Percentiles rank a stretch among this genome's conserved stretches.
These are phyloP conservation scores for Colletotrichum higginsianum DNA, from an alignment of 2,329 filamentous ascomycete species.

Conservation along the genomic window DNA sequence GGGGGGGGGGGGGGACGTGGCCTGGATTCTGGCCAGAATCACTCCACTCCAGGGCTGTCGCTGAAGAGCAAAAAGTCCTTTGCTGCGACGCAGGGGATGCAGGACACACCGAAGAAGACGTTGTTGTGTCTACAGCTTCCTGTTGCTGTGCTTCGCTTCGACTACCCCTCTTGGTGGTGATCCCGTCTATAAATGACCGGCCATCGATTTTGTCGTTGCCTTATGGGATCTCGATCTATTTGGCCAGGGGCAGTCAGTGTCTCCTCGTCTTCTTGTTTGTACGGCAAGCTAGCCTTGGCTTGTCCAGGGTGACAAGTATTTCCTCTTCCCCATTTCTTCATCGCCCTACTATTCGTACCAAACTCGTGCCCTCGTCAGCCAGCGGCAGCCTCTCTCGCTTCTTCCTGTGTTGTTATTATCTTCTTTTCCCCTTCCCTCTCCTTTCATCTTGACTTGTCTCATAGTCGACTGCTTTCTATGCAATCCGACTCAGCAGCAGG, in stretches of 20 bases:
- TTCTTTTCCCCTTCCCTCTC: not conserved
- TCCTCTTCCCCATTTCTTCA: slow-evolving; percentile 1
- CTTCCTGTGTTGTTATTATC: not conserved
- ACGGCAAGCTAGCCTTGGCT: slow-evolving; percentile 22
- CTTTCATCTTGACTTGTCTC: slow-evolving; percentile 30
- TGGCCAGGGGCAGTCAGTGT: slow-evolving; percentile 14
- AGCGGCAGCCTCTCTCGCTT: not conserved
- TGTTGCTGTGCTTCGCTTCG: slow-evolving; percentile 14
- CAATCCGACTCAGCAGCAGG: slow-evolving; percentile 23
- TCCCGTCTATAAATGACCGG: slow-evolving; percentile 31
- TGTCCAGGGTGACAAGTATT: slow-evolving; percentile 17
- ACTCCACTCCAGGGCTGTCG: slow-evolving; percentile 41
- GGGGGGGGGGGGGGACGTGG: slow-evolving; percentile 30
- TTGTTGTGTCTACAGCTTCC: not conserved
- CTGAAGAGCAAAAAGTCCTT: slow-evolving; percentile 11
- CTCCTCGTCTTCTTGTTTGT: slow-evolving; percentile 26
- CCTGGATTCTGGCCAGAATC: slow-evolving; percentile 37
- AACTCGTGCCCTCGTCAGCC: not conserved
- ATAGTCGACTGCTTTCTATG: slow-evolving; percentile 27
- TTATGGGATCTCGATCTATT: slow-evolving; percentile 34
- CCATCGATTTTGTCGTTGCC: slow-evolving; percentile 24
- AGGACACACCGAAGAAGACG: slow-evolving; percentile 24
- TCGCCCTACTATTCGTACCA: slow-evolving; percentile 27
- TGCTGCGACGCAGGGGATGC: slow-evolving; percentile 27
- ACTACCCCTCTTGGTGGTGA: not conserved